Conservation (phyloP, 768 basidiomycete species). For the Wakefieldia striispora region DNA sequence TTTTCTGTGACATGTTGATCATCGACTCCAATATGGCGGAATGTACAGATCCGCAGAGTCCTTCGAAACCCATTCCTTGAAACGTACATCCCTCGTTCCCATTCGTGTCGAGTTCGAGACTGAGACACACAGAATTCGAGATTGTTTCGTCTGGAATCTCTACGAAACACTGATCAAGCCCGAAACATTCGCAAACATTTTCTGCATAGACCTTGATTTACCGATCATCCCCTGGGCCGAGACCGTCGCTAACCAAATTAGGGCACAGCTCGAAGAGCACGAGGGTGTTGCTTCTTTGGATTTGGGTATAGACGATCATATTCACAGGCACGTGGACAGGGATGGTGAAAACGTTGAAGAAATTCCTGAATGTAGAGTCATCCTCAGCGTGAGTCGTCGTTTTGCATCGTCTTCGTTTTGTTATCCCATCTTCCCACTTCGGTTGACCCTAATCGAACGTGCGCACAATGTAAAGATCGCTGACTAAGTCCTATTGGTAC, state of each 20-base stretch:
- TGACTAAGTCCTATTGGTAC: constrained; percentile 4
- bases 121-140: constrained; percentile 86
- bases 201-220: constrained; percentile 87
- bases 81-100: constrained; percentile 66
- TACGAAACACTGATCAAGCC: constrained; percentile 86
- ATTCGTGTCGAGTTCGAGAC: constrained; percentile 96
- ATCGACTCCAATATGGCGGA: constrained; percentile 16
- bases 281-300: constrained; percentile 80
- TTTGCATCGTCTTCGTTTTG: constrained; percentile 1
- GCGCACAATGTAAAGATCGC: constrained; percentile 8
- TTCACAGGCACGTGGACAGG: constrained; percentile 14
- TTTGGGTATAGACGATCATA: constrained; percentile 42
- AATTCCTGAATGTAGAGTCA: constrained; percentile 75
- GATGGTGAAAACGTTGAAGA: constrained; percentile 55
- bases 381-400: constrained; percentile 60
- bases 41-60: constrained; percentile 57
- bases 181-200: constrained; percentile 78
- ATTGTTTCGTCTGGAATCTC: constrained; percentile 95
- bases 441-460: constrained; percentile 19
- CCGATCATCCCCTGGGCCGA: constrained; percentile 65
- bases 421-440: constrained; percentile 9
- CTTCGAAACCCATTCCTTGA: constrained; percentile 60
- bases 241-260: constrained; percentile 82
- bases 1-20: constrained; percentile 17
- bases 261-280: constrained; percentile 88